Evolutionary conservation across 345 rosid genomes (phyloP).

Genomic region (Brassica incana): DNA sequence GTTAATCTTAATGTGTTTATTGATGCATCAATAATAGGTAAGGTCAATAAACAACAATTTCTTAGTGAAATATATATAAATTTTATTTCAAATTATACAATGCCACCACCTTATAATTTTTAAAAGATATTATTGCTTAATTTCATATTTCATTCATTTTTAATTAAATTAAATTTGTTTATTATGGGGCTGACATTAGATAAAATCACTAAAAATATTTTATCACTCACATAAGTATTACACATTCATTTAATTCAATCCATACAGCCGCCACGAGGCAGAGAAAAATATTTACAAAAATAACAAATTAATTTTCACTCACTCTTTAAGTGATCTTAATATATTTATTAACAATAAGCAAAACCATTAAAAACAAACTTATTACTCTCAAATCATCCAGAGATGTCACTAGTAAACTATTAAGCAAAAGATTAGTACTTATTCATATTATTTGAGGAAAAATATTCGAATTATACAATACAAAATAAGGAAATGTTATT

Average conservation of each 20-base stretch:
- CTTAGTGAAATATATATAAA: not conserved
- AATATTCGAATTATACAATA: too few relatives aligned
- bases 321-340: too few relatives aligned
- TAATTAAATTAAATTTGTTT: too few relatives aligned
- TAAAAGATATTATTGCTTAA: not conserved
- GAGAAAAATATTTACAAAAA: too few relatives aligned
- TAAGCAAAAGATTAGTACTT: not conserved
- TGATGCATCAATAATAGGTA: not conserved
- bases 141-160: not conserved
- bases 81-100: not conserved
- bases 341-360: too few relatives aligned
- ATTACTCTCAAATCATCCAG: too few relatives aligned
- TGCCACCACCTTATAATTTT: not conserved
- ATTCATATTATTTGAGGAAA: not conserved
- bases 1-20: not conserved
- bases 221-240: not conserved
- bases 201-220: not conserved
- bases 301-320: too few relatives aligned
- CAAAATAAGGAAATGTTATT: too few relatives aligned
- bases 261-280: too few relatives aligned
- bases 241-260: not conserved
- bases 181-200: too few relatives aligned
- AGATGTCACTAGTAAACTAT: not conserved
- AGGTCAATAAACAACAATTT: not conserved
- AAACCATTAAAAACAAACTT: too few relatives aligned